Conservation (phyloP, 805 yeast species). For the Tetrapisispora nanseiensis region DNA sequence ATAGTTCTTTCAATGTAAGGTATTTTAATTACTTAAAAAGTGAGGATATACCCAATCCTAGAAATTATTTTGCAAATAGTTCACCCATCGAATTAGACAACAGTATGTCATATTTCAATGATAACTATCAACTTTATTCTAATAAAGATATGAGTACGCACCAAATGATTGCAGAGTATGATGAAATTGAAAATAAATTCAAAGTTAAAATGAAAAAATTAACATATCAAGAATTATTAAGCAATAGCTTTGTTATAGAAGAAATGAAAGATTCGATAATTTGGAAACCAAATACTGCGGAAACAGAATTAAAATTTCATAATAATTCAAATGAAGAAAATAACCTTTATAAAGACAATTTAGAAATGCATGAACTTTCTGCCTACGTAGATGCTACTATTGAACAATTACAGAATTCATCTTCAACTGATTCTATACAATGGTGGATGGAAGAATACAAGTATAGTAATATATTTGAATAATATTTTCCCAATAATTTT, state of each 20-base stretch:
- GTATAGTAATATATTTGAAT: slow-evolving; percentile 1
- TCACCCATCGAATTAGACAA: neutral
- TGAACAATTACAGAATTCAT: neutral
- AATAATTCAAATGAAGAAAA: too few species aligned
- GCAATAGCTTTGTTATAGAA: neutral
- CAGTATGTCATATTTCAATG: neutral
- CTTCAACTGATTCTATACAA: neutral
- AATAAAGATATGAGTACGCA: slow-evolving; percentile 2
- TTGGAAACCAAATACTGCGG: neutral
- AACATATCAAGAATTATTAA: neutral
- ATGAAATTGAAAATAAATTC: neutral
- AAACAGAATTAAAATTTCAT: neutral
- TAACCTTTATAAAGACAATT: neutral
- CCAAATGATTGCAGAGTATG: slow-evolving; percentile 3
- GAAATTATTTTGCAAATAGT: neutral
- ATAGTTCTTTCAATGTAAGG: neutral
- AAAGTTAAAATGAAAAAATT: slow-evolving; percentile 1
- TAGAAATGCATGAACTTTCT: neutral
- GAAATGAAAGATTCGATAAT: slow-evolving; percentile 4
- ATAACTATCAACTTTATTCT: neutral
- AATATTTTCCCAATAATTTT: too few species aligned
- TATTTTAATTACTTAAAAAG: neutral
- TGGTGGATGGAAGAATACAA: slow-evolving; percentile 4
- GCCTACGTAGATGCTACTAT: slow-evolving; percentile 1
- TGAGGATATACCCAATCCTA: neutral